Evolutionary conservation across 306 rosid species (phyloP).

Genomic region (Fagus sylvatica): DNA sequence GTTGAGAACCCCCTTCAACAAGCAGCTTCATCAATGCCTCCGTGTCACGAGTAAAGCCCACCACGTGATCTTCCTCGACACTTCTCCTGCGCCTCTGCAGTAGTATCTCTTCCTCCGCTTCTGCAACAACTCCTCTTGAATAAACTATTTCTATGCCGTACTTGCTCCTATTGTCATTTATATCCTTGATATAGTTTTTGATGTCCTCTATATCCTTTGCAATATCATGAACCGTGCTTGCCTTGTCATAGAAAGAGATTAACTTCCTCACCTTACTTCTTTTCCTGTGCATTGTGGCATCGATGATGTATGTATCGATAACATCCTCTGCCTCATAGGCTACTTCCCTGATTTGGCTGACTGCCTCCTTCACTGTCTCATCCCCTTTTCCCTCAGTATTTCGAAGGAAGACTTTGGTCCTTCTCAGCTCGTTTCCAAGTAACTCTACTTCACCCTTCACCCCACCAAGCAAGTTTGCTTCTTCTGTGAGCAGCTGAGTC

Average conservation of each 20-base stretch:
- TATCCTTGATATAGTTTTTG: neutral
- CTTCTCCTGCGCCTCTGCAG: too few species aligned
- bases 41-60: neutral
- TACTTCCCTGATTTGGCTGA: constrained; percentile 14
- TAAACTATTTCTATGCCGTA: neutral
- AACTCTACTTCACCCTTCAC: neutral
- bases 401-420: constrained; percentile 3
- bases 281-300: neutral
- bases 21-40: neutral
- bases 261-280: neutral
- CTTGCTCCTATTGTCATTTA: neutral
- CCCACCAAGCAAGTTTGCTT: neutral
- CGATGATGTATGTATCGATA: neutral
- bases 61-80: constrained; percentile 5
- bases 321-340: constrained; percentile 26
- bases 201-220: neutral
- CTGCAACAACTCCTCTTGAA: too few species aligned
- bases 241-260: neutral
- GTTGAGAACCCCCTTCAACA: neutral
- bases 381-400: constrained; percentile 6
- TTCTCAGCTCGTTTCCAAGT: neutral
- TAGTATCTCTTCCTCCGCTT: too few species aligned
- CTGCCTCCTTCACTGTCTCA: neutral
- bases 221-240: neutral
- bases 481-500: neutral